Evolutionary conservation across 169 alveolate species (phyloP).

Genomic region (Plasmodium inui): DNA sequence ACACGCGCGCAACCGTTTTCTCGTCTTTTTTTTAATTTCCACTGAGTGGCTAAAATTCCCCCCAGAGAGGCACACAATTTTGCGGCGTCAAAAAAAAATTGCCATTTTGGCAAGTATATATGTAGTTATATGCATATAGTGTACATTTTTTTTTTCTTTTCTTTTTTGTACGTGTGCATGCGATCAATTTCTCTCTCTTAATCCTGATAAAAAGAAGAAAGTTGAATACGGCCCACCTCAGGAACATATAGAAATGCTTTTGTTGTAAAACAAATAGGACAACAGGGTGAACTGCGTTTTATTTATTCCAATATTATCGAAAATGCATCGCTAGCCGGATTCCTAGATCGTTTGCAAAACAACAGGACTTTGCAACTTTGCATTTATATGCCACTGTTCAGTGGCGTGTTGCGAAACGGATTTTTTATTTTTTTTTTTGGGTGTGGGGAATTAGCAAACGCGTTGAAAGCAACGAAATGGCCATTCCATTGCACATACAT

Average conservation of each 20-base stretch:
- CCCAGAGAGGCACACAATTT: not conserved
- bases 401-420: not conserved
- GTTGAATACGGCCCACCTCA: not conserved
- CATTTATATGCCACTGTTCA: not conserved
- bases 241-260: not conserved
- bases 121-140: not conserved
- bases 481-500: not conserved
- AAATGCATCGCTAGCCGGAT: not conserved
- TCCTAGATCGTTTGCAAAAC: not conserved
- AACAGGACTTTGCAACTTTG: not conserved
- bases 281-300: not conserved
- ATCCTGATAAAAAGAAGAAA: not conserved
- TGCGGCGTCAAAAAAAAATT: not conserved
- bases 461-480: not conserved
- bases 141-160: not conserved
- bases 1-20: not conserved
- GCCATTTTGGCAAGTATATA: not conserved
- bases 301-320: not conserved
- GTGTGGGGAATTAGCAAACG: not conserved
- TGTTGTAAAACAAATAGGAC: not conserved
- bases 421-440: not conserved
- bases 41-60: not conserved
- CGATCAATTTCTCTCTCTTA: not conserved
- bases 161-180: not conserved
- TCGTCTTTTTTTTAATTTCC: conserved; percentile 3